Evolutionary conservation across 2,329 filamentous ascomycete genomes (phyloP), one percentile per base, ranked within the genome.

Genomic region (Cercospora janseana): DNA sequence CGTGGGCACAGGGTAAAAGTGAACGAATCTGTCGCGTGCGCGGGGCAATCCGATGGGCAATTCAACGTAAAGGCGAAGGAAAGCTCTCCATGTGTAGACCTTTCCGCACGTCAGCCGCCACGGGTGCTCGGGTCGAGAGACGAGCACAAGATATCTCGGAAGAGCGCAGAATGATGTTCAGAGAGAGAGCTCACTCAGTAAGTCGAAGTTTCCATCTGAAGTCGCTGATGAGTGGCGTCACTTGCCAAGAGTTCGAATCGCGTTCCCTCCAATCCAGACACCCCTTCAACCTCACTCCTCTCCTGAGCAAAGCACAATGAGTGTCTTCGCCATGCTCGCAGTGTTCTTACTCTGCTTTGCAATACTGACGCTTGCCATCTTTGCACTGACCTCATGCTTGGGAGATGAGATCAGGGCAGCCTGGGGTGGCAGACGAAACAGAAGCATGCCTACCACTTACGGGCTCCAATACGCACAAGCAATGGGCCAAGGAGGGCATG

Each of bases 391-490:
- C 2, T 79, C 77, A 6, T 81, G 77, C 56, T 66, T 81, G 32
- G 79, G 79, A 18, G 74, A 78, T 56, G 68, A 71, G 26, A 71
- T 81, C 56, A 75, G 77, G 41, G 72, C 74, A 67, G 34, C 66
- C 62, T 38, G 71, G 75, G 45, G 70, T 70, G 45, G 72, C 69
- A 15, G 61, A 71, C 35, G 32, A 71, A 72, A 46, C 67, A 72
- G 41, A 69, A 71, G 32, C 27, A 70, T 58, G 3, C 63, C 63
- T 13, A 65, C 63, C 40, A 73, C 74, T 2, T 83, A 79, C 57
- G 79, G 78, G 31, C 70, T 75, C 42, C 75, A 75, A 55, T 82
- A 82, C 57, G 75, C 79, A 32, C 72, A 77, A 34, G 75, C 74
- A 10, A 76, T 83, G 66, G 75, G 69, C 2, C 70, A 76, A n/a